These are phyloP conservation scores for Plenodomus biglobosus DNA, from an alignment of 2,329 filamentous ascomycete species.

Conservation along the genomic window DNA sequence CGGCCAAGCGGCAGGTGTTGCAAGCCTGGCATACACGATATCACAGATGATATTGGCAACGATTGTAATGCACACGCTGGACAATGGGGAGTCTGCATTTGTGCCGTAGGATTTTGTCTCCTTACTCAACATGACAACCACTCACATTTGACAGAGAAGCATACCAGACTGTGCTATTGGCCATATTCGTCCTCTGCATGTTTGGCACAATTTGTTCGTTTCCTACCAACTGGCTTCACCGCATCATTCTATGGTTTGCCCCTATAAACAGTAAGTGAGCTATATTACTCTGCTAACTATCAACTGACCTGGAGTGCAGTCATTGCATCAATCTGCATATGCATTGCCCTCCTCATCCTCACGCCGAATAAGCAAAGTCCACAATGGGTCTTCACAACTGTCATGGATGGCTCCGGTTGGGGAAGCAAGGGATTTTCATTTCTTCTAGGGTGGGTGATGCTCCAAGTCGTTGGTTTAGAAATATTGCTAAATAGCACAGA, in stretches of 20 bases:
- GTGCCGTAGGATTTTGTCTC: slow-evolving; percentile 53
- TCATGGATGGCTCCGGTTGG: slow-evolving; percentile 65
- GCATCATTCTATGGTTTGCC: slow-evolving; percentile 65
- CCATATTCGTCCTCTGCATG: slow-evolving; percentile 57
- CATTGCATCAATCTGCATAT: slow-evolving; percentile 62
- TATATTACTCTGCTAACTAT: neutral
- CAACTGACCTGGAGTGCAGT: slow-evolving; percentile 41
- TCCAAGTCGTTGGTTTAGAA: neutral
- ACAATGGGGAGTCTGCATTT: slow-evolving; percentile 56
- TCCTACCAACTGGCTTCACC: slow-evolving; percentile 61
- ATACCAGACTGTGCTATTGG: slow-evolving; percentile 60
- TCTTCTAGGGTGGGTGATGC: slow-evolving; percentile 55
- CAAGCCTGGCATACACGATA: slow-evolving; percentile 64
- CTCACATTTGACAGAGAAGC: slow-evolving; percentile 51
- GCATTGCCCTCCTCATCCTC: slow-evolving; percentile 59
- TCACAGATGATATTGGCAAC: slow-evolving; percentile 65
- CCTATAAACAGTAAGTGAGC: slow-evolving; percentile 60
- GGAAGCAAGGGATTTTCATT: slow-evolving; percentile 63
- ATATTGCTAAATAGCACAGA: slow-evolving; percentile 25
- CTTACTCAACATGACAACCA: neutral
- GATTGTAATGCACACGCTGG: slow-evolving; percentile 62
- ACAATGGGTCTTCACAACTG: slow-evolving; percentile 62
- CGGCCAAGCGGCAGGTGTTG: slow-evolving; percentile 64
- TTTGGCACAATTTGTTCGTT: slow-evolving; percentile 65
- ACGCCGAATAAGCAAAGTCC: slow-evolving; percentile 62